Conservation (phyloP, 345 rosid species). For the Eucalyptus grandis region DNA sequence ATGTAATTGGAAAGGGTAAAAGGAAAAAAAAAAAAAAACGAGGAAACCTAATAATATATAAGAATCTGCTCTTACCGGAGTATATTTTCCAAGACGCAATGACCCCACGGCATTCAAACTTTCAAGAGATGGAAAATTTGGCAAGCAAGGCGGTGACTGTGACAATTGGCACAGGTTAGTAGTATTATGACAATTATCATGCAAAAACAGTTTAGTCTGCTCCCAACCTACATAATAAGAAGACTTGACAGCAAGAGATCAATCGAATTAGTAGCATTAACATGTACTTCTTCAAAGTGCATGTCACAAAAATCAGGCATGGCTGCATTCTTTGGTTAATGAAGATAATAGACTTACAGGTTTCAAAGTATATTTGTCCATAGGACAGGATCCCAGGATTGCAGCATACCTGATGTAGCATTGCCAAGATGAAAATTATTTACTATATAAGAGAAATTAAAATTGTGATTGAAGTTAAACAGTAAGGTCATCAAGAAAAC, state of each 20-base stretch:
- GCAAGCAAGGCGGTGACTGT: slow-evolving; percentile 71
- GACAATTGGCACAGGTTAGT: not conserved
- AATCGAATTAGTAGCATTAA: not conserved
- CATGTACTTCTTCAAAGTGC: not conserved
- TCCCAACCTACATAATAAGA: not conserved
- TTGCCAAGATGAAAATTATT: not conserved
- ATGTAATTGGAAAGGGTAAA: not conserved
- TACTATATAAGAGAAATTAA: not conserved
- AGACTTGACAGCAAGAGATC: not conserved
- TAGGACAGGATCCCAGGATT: slow-evolving; percentile 65
- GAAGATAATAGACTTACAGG: slow-evolving; percentile 30
- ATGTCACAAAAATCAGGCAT: not conserved
- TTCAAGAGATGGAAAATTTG: slow-evolving; percentile 35
- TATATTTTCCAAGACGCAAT: slow-evolving; percentile 64
- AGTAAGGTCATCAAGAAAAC: not conserved
- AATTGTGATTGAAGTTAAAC: not conserved
- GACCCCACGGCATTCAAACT: slow-evolving; percentile 30
- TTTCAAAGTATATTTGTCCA: slow-evolving; percentile 28
- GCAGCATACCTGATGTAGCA: slow-evolving; percentile 58
- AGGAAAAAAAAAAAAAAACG: not conserved
- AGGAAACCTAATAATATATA: not conserved
- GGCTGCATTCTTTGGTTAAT: not conserved
- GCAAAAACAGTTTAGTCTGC: not conserved
- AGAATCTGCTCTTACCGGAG: slow-evolving; percentile 20
- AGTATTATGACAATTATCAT: not conserved